Evolutionary conservation across 1,284 basidiomycete genomes (phyloP), one percentile per base, ranked within the genome.

Genomic region (Lentinula novae-zelandiae): DNA sequence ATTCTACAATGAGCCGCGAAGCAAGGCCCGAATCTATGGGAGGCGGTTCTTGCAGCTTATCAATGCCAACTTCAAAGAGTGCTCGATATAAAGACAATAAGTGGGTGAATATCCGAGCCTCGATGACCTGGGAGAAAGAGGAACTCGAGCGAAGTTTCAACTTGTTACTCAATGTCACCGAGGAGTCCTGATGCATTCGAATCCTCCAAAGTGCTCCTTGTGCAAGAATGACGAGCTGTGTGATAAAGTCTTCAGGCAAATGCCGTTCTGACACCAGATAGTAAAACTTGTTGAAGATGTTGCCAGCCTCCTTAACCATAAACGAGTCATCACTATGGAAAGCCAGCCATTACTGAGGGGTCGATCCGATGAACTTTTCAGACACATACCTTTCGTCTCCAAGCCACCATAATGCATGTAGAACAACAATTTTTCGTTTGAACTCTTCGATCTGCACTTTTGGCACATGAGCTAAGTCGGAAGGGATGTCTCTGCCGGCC

Each of bases 151-250:
- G 59, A 59, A 66, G 55, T 62, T 62, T 57, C 52, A 65, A 65
- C 73, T 64, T 69, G 66, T 58, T 71, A 66, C 66, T 69, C 27
- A 66, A 57, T 17, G 63, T 60, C 22, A 4, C 62, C 64, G 75
- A 68, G 48, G 70, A 62, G 50, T 83, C 76, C 40, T 82, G 81
- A 67, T 86, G 78, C 80, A 92, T 87, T 31, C 90, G 83, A 61
- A 90, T 85, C 63, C 90, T 88, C 89, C 91, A 96, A 31, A 95
- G 79, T 0, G 90, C 89, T 52, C 89, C 90, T 65, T 95, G 83
- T 6, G 85, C 80, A 56, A 90, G 83, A 50, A 91, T 80, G 52
- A 93, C 75, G n/a, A 88, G 79, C 67, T 90, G 89, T 61, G 86
- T 82, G 61, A 96, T 90, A 60, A 84, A 81, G 60, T 95, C 92